phyloP scores from a whole-genome alignment of 768 basidiomycete genomes.

The Obba rivulosa region DNA sequence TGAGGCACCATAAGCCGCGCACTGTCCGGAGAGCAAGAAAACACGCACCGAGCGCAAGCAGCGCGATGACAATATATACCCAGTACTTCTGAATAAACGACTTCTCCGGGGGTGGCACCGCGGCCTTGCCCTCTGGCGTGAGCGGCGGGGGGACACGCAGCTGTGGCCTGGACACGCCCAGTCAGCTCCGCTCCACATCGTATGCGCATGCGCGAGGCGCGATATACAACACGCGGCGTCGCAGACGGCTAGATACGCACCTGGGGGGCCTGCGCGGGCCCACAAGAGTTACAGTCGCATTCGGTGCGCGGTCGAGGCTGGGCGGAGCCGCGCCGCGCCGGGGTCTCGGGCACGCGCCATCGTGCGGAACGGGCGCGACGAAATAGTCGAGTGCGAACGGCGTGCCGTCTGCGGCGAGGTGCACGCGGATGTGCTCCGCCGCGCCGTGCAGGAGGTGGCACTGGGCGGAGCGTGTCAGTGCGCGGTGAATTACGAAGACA shows the following conservation, averaged over 20 bases:
- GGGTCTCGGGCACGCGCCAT: conserved; percentile 53
- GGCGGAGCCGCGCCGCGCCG: conserved; percentile 5
- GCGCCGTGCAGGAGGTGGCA: conserved; percentile 58
- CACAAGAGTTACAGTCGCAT: conserved; percentile 48
- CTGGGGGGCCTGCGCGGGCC: conserved; percentile 47
- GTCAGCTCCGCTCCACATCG: neutral
- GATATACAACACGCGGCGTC: neutral
- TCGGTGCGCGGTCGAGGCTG: conserved; percentile 32
- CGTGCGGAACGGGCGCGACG: conserved; percentile 58
- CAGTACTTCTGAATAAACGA: conserved; percentile 87
- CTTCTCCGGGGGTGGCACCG: conserved; percentile 62
- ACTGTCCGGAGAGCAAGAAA: neutral
- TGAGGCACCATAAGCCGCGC: neutral
- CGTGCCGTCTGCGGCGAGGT: conserved; percentile 36
- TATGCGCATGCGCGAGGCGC: neutral
- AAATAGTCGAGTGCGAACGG: conserved; percentile 74
- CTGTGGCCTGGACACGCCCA: conserved; percentile 44
- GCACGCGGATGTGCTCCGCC: conserved; percentile 54
- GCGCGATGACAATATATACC: conserved; percentile 66
- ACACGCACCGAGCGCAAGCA: conserved; percentile 55
- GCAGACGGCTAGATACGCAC: conserved; percentile 33
- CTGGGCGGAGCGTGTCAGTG: conserved; percentile 30
- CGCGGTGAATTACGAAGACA: neutral
- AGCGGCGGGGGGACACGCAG: conserved; percentile 64
- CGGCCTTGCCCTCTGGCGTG: conserved; percentile 58